phyloP scores from a whole-genome alignment of 2,329 filamentous ascomycete species.

The Xylariaceae sp. region DNA sequence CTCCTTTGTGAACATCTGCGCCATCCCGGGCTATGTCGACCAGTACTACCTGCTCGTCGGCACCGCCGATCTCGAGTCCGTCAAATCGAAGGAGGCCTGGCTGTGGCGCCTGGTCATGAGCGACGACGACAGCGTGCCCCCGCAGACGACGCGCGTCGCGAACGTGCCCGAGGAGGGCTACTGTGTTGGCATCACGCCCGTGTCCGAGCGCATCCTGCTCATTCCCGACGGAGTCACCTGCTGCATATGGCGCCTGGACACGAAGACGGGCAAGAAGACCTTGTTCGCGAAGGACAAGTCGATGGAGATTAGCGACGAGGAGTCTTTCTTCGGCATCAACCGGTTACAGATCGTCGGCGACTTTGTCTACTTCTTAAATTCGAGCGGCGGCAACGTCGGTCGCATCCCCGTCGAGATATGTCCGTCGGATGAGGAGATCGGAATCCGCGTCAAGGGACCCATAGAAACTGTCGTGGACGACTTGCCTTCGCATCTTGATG shows the following conservation, averaged over 20 bases:
- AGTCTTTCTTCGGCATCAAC: slow-evolving; percentile 30
- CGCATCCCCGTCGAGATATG: slow-evolving; percentile 27
- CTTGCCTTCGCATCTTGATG: slow-evolving; percentile 28
- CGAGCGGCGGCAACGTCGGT: slow-evolving; percentile 26
- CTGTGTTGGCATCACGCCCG: slow-evolving; percentile 22
- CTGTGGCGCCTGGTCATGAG: slow-evolving; percentile 28
- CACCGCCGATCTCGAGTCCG: slow-evolving; percentile 29
- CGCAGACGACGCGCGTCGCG: slow-evolving; percentile 23
- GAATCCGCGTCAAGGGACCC: slow-evolving; percentile 23
- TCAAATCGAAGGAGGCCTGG: slow-evolving; percentile 25
- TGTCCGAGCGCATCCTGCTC: slow-evolving; percentile 27
- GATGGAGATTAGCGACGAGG: slow-evolving; percentile 22
- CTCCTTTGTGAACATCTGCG: slow-evolving; percentile 27
- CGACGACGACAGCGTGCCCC: slow-evolving; percentile 29
- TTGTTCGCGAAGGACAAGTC: slow-evolving; percentile 25
- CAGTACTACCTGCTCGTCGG: slow-evolving; percentile 29
- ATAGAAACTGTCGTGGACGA: slow-evolving; percentile 24
- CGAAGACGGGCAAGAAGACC: slow-evolving; percentile 21
- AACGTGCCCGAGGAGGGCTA: slow-evolving; percentile 23
- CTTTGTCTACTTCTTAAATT: slow-evolving; percentile 31
- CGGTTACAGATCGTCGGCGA: slow-evolving; percentile 24
- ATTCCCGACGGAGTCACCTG: slow-evolving; percentile 24
- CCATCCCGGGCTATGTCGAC: slow-evolving; percentile 25
- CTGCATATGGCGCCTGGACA: slow-evolving; percentile 30
- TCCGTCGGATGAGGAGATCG: slow-evolving; percentile 17